Percentiles rank a stretch among this genome's conserved stretches.
Conservation (phyloP, 306 rosid genomes). For the Acacia confusa region DNA sequence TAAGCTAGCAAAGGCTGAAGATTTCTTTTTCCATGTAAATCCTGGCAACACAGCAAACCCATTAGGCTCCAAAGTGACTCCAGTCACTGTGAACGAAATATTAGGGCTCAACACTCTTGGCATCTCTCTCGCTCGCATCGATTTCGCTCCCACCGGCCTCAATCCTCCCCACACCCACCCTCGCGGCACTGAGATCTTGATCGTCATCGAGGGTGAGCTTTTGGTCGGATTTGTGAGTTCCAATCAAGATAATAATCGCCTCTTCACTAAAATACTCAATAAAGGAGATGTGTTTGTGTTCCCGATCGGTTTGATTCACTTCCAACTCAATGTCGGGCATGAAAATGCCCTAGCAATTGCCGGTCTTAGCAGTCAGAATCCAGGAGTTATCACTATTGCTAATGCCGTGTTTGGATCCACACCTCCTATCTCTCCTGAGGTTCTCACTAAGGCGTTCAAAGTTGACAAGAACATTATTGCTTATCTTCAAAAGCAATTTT, state of each 20-base stretch:
- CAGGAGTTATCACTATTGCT: not conserved
- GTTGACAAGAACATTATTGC: not conserved
- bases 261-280: constrained; percentile 25
- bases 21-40: constrained; percentile 31
- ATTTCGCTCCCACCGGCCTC: constrained; percentile 33
- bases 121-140: constrained; percentile 36
- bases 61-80: constrained; percentile 20
- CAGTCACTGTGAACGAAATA: constrained; percentile 27
- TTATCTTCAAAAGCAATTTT: constrained; percentile 46
- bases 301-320: not conserved
- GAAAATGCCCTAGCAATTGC: not conserved
- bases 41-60: constrained; percentile 31
- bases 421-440: constrained; percentile 5
- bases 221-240: constrained; percentile 32
- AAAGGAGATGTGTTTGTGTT: not conserved
- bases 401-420: not conserved
- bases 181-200: constrained; percentile 34
- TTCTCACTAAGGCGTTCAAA: constrained; percentile 30
- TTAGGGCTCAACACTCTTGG: constrained; percentile 42
- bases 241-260: constrained; percentile 31
- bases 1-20: not conserved
- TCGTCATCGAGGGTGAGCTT: constrained; percentile 36
- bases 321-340: not conserved
- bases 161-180: constrained; percentile 45
- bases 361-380: not conserved